Evolutionary conservation across 1,284 basidiomycete genomes (phyloP), one percentile per base, ranked within the genome.

Genomic region (Puccinia novopanici): DNA sequence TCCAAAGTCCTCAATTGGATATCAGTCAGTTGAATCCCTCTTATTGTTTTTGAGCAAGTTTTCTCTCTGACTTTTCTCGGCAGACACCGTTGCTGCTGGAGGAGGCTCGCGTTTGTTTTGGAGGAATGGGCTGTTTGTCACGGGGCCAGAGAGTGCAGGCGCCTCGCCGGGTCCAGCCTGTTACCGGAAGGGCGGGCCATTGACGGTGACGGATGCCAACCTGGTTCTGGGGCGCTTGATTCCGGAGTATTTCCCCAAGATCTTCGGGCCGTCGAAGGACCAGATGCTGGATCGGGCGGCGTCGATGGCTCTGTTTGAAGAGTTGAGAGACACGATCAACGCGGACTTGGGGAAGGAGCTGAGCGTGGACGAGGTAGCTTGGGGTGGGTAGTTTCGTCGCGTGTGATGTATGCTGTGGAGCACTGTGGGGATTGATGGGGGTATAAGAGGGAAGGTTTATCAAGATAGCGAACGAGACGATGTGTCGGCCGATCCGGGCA

Each of bases 401-500:
- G 34, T 2, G 4, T 27, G 34, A n/a, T 57, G 13, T 15, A 24
- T 48, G 1, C 37, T 15, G 30, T 30, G 34, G 34, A 34, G 34
- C 1, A 34, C 27, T 63, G 27, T 3, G 42, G 1, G 13, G 15
- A 37, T 12, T 34, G 37, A 24, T 22, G 1, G 9, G 8, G 17
- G 19, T 12, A 54, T 54, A n/a, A n/a, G n/a, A n/a, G n/a, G 52
- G 22, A 8, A 79, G 82, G 50, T 65, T 73, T 52, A 45, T 74
- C 3, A 63, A 80, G 17, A 78, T 76, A 72, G 68, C 75, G 24
- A 68, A 37, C 13, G 82, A 83, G 68, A 82, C 92, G 0, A 97
- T 97, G 94, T 92, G 91, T 83, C 88, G 95, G 63, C 95, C 95
- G 0, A 97, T 98, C 81, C 90, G 95, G 9, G 91, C 95, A 0